A percentile compares a stretch with the other conserved stretches of the same genome.
Conservation (phyloP, 768 basidiomycete species). For the Collybia mongolica region DNA sequence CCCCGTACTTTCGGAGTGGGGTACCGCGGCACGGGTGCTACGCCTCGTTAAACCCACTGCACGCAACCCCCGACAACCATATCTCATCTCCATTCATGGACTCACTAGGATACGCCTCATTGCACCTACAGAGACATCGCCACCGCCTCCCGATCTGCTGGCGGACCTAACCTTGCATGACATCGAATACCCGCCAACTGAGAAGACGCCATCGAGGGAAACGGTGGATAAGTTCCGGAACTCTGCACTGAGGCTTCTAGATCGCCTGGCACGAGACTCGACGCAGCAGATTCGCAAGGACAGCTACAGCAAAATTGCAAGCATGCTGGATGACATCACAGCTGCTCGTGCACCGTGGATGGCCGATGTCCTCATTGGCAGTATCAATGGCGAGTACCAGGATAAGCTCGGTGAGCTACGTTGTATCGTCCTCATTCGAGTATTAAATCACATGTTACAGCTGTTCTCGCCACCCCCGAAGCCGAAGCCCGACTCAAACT, state of each 20-base stretch:
- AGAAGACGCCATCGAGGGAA: conserved; percentile 49
- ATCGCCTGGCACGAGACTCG: conserved; percentile 55
- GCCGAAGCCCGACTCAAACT: conserved; percentile 62
- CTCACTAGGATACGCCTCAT: conserved; percentile 63
- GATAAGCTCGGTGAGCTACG: conserved; percentile 66
- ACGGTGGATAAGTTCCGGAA: conserved; percentile 66
- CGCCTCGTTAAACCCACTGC: conserved; percentile 64
- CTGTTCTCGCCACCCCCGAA: conserved; percentile 59
- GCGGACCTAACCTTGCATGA: conserved; percentile 35
- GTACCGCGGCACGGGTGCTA: conserved; percentile 69
- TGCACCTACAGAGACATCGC: conserved; percentile 27
- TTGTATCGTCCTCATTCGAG: neutral
- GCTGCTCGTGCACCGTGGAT: conserved; percentile 67
- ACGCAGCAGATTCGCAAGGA: conserved; percentile 55
- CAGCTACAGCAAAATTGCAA: conserved; percentile 64
- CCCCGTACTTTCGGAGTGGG: conserved; percentile 50
- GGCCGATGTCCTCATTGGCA: conserved; percentile 73
- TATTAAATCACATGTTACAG: conserved; percentile 26
- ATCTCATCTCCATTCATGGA: conserved; percentile 72
- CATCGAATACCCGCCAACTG: conserved; percentile 48
- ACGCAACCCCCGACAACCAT: conserved; percentile 56
- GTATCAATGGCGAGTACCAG: conserved; percentile 60
- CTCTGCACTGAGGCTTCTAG: conserved; percentile 63
- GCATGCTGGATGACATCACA: conserved; percentile 72
- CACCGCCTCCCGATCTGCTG: conserved; percentile 23